Conservation (phyloP, 2,329 filamentous ascomycete genomes). For the Ophiostoma sp. region DNA sequence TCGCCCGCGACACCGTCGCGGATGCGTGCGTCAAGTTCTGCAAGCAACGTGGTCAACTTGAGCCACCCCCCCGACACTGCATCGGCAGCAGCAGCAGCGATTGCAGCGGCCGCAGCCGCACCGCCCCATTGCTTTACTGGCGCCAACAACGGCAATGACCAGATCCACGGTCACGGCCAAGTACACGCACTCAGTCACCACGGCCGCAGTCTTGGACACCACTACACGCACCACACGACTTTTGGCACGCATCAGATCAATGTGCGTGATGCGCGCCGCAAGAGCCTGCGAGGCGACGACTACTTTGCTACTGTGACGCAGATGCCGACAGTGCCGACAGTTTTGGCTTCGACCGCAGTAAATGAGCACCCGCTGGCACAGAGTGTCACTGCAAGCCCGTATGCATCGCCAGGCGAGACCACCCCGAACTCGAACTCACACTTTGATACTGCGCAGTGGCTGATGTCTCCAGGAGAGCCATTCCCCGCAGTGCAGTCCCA, state of each 20-base stretch:
- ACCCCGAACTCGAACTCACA: constrained; percentile 24
- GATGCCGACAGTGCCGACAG: constrained; percentile 37
- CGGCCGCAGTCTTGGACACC: constrained; percentile 21
- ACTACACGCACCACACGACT: constrained; percentile 44
- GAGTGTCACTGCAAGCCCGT: constrained; percentile 66
- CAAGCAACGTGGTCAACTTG: constrained; percentile 51
- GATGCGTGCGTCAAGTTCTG: constrained; percentile 56
- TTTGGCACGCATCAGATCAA: constrained; percentile 19
- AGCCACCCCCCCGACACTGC: constrained; percentile 37
- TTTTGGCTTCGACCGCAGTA: neutral
- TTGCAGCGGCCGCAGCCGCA: constrained; percentile 4
- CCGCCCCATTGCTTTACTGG: neutral
- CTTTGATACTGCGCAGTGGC: constrained; percentile 27
- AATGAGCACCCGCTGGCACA: constrained; percentile 68
- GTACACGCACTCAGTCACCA: constrained; percentile 18
- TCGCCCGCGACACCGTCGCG: constrained; percentile 36
- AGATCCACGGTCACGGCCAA: constrained; percentile 20
- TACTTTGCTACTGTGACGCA: constrained; percentile 45
- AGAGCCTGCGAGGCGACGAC: constrained; percentile 51
- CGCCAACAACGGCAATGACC: constrained; percentile 16
- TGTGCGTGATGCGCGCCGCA: constrained; percentile 48
- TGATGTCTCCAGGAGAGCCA: constrained; percentile 25
- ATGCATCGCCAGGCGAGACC: constrained; percentile 38
- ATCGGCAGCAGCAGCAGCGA: constrained; percentile 5
- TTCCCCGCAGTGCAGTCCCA: neutral